Conservation (phyloP, 2,329 filamentous ascomycete species). For the Colletotrichum siamense region DNA sequence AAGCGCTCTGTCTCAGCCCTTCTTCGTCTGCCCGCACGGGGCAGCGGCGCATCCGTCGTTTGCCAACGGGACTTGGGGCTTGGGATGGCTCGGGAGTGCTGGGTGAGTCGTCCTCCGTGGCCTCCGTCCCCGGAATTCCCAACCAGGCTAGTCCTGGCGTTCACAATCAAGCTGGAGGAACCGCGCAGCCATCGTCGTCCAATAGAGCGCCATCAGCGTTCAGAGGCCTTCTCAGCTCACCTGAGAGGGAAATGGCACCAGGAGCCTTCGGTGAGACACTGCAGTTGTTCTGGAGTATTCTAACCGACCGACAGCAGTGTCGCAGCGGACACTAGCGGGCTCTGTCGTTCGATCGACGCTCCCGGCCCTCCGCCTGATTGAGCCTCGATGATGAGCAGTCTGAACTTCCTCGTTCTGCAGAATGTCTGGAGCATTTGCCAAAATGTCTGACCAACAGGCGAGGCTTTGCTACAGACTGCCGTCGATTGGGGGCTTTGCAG, state of each 20-base stretch:
- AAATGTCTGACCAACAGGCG: background rate
- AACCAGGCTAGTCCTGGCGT: slow-evolving; percentile 4
- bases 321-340: background rate
- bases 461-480: background rate
- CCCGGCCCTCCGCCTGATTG: background rate
- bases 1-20: background rate
- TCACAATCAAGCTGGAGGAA: background rate
- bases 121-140: background rate
- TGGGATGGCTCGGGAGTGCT: background rate
- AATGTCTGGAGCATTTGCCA: background rate
- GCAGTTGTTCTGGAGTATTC: background rate
- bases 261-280: background rate
- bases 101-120: background rate
- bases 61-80: background rate
- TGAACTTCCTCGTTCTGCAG: background rate
- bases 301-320: background rate
- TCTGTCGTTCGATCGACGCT: background rate
- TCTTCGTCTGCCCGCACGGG: background rate
- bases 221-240: background rate
- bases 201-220: background rate
- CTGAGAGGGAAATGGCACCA: background rate
- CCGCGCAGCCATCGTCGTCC: background rate
- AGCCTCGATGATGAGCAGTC: background rate
- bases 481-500: background rate
- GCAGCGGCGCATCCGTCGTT: slow-evolving; percentile 1